Conservation (phyloP, 2,329 filamentous ascomycete species). For the Lecanoromycetidae sp. region DNA sequence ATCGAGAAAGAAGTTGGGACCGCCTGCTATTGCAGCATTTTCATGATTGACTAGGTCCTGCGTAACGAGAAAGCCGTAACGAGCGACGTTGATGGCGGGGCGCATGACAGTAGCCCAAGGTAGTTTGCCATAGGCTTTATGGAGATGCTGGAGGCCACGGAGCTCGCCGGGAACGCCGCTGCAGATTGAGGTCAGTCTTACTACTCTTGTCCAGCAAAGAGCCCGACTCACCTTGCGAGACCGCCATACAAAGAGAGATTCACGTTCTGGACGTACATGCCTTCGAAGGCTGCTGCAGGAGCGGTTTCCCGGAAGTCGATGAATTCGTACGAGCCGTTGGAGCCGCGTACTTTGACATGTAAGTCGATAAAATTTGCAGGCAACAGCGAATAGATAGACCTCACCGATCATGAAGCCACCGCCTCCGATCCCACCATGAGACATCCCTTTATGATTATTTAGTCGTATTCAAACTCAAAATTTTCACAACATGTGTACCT, state of each 20-base stretch:
- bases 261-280: constrained; percentile 71
- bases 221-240: constrained; percentile 44
- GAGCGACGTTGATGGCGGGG: constrained; percentile 62
- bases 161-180: constrained; percentile 50
- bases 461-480: background rate
- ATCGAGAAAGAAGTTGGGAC: constrained; percentile 57
- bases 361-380: background rate
- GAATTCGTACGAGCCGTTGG: constrained; percentile 66
- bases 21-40: constrained; percentile 37
- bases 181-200: constrained; percentile 3
- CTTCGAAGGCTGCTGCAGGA: constrained; percentile 63
- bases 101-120: constrained; percentile 60
- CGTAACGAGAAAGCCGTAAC: constrained; percentile 60
- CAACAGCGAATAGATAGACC: background rate
- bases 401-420: constrained; percentile 64
- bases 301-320: constrained; percentile 87
- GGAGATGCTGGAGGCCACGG: constrained; percentile 65
- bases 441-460: constrained; percentile 42
- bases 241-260: constrained; percentile 58
- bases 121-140: constrained; percentile 47
- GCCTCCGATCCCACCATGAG: constrained; percentile 71
- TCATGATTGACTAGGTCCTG: constrained; percentile 67
- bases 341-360: constrained; percentile 43
- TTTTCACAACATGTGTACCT: constrained; percentile 28
- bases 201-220: constrained; percentile 5